A percentile compares a stretch with the other conserved stretches of the same genome.
phyloP scores from a whole-genome alignment of 495 filamentous ascomycete species.

The Daldinia bambusicola region DNA sequence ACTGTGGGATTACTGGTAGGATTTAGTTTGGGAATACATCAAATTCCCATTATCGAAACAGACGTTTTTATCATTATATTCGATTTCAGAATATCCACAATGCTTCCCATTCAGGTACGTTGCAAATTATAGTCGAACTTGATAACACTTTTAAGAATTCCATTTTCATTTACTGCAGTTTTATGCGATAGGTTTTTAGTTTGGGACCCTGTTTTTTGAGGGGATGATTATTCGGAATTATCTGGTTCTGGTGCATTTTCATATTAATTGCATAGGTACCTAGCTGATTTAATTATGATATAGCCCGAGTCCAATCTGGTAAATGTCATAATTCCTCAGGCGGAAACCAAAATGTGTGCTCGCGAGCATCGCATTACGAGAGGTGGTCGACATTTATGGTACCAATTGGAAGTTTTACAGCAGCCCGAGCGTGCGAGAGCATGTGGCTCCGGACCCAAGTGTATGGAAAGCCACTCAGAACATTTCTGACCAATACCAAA shows the following conservation, averaged over 20 bases:
- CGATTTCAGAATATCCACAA: constrained; percentile 20
- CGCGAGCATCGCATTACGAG: constrained; percentile 73
- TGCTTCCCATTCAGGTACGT: constrained; percentile 46
- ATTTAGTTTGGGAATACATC: constrained; percentile 21
- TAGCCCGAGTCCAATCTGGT: constrained; percentile 53
- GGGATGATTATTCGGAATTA: neutral
- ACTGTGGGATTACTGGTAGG: constrained; percentile 22
- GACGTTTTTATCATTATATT: constrained; percentile 5
- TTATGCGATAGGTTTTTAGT: constrained; percentile 13
- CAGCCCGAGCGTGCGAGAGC: constrained; percentile 96
- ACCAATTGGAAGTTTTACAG: constrained; percentile 87
- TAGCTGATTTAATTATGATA: constrained; percentile 28
- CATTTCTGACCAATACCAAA: constrained; percentile 11
- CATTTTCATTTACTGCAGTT: neutral
- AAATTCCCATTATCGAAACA: constrained; percentile 16
- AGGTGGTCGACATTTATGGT: constrained; percentile 82
- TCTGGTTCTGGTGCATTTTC: neutral
- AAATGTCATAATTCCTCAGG: constrained; percentile 54
- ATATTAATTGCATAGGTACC: constrained; percentile 11
- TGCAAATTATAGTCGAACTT: constrained; percentile 24
- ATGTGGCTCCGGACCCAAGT: constrained; percentile 94
- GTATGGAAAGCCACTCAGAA: constrained; percentile 61
- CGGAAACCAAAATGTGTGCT: constrained; percentile 58
- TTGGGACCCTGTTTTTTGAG: neutral
- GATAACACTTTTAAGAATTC: constrained; percentile 8